Evolutionary conservation across 208 protist species (phyloP).

Genomic region (Trichomonas tenax): DNA sequence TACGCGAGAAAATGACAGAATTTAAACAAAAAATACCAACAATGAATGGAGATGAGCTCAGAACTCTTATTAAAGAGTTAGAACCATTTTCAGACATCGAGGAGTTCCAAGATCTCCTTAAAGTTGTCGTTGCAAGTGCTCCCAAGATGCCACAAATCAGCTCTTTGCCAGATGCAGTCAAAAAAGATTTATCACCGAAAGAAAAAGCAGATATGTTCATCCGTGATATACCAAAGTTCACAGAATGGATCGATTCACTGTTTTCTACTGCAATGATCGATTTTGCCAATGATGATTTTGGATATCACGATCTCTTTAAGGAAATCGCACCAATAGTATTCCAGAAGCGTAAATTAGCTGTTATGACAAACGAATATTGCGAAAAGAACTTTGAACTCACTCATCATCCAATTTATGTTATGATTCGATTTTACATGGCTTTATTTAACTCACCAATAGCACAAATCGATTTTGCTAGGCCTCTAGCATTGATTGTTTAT

Average conservation of each 20-base stretch:
- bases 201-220: neutral
- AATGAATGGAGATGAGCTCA: neutral
- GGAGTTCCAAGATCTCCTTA: neutral
- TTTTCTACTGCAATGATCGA: neutral
- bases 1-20: neutral
- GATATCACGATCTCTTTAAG: neutral
- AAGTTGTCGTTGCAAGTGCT: neutral
- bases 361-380: neutral
- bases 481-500: neutral
- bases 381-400: neutral
- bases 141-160: neutral
- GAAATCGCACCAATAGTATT: neutral
- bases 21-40: neutral
- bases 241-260: neutral
- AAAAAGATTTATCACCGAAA: neutral
- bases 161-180: neutral
- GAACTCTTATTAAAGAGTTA: neutral
- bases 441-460: neutral
- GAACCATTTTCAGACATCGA: neutral
- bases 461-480: neutral
- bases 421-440: neutral
- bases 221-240: neutral
- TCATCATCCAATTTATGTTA: neutral
- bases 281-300: neutral
- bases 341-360: neutral